phyloP scores from a whole-genome alignment of 176 grass and related monocot species.

The Miscanthus lutarioriparius region DNA sequence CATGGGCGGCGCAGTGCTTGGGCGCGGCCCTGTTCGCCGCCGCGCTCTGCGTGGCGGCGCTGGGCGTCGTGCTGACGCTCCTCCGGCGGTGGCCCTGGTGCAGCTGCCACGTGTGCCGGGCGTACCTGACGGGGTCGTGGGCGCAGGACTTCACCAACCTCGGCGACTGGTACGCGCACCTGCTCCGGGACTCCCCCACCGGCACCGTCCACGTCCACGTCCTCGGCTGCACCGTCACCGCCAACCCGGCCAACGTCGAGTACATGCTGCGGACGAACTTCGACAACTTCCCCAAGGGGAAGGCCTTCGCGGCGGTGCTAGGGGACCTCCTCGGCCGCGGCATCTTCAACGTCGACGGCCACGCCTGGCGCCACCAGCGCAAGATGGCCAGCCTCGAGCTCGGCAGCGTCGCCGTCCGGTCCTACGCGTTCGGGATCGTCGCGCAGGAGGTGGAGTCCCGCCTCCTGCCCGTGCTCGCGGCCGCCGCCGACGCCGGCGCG shows the following conservation, averaged over 20 bases:
- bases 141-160: constrained; percentile 53
- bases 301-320: constrained; percentile 63
- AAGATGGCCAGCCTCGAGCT: constrained; percentile 95
- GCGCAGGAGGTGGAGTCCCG: constrained; percentile 36
- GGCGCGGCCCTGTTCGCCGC: constrained; percentile 30
- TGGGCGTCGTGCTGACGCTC: constrained; percentile 38
- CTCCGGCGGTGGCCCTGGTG: constrained; percentile 55
- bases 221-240: constrained; percentile 39
- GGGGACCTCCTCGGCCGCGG: constrained; percentile 76
- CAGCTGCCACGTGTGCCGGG: constrained; percentile 59
- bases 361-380: constrained; percentile 70
- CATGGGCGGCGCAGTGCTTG: constrained; percentile 30
- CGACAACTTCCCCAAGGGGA: constrained; percentile 86
- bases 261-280: constrained; percentile 83
- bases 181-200: constrained; percentile 50
- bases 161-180: constrained; percentile 81
- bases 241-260: constrained; percentile 84
- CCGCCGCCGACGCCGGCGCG: constrained; percentile 14
- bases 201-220: constrained; percentile 72
- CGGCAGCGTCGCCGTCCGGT: constrained; percentile 64
- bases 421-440: constrained; percentile 64
- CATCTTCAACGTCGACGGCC: constrained; percentile 91
- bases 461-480: constrained; percentile 54
- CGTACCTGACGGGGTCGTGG: constrained; percentile 71
- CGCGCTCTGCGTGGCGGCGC: constrained; percentile 31